Conservation (phyloP, 495 filamentous ascomycete genomes). For the Xylaria acuta region DNA sequence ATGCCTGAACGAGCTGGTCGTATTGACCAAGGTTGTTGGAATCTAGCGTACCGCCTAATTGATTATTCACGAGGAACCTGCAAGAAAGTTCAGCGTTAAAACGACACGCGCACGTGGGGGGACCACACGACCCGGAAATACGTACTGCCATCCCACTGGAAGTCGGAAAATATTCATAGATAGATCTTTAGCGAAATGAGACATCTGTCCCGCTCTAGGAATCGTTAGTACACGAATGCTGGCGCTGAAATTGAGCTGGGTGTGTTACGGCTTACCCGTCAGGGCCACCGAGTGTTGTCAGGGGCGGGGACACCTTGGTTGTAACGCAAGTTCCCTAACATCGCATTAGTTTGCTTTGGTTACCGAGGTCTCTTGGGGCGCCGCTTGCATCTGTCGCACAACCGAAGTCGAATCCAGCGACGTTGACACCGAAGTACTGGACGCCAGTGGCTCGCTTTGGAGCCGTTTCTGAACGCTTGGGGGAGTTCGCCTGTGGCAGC, state of each 20-base stretch:
- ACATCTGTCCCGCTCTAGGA: conserved; percentile 55
- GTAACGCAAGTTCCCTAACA: conserved; percentile 41
- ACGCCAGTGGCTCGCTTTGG: conserved; percentile 18
- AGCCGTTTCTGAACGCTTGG: too few relatives aligned
- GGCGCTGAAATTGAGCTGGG: background rate
- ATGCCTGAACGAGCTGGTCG: conserved; percentile 61
- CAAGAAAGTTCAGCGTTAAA: conserved; percentile 33
- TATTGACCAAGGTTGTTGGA: conserved; percentile 53
- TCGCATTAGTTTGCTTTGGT: background rate
- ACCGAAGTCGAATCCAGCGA: conserved; percentile 58
- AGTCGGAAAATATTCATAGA: conserved; percentile 64
- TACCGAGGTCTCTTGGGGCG: background rate
- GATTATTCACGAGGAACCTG: conserved; percentile 45
- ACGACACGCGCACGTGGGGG: background rate
- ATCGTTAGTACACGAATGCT: background rate
- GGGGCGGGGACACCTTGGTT: conserved; percentile 35
- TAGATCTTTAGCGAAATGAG: conserved; percentile 60
- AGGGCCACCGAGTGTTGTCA: conserved; percentile 36
- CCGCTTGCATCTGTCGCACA: conserved; percentile 46
- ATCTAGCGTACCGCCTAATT: conserved; percentile 57
- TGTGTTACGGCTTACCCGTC: conserved; percentile 37
- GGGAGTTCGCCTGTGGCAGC: background rate
- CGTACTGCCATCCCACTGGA: conserved; percentile 62
- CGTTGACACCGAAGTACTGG: conserved; percentile 43
- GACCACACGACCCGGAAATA: background rate